These are phyloP conservation scores for Pythium graminicola DNA, from an alignment of 352 stramenopile genomes.

Conservation along the genomic window DNA sequence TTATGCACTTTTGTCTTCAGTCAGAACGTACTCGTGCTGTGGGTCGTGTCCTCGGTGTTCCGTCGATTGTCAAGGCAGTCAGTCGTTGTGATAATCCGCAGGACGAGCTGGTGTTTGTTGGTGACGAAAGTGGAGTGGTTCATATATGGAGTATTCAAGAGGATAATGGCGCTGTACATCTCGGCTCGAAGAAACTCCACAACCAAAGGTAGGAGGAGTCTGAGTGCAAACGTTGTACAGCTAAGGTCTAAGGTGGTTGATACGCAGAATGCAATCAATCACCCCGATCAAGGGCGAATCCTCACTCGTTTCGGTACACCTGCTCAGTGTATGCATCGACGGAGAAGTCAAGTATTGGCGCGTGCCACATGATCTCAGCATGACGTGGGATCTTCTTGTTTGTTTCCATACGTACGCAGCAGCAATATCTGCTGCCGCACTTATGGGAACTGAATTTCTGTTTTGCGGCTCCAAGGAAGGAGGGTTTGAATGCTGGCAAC, in stretches of 20 bases:
- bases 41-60: background rate
- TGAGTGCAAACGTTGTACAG: too few relatives aligned
- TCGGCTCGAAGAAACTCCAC: constrained; percentile 1
- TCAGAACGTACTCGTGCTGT: background rate
- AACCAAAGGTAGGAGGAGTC: constrained; percentile 3
- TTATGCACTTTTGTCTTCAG: constrained; percentile 1
- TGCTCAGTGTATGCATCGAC: constrained; percentile 27
- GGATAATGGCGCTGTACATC: background rate
- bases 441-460: constrained; percentile 34
- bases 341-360: constrained; percentile 48
- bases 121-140: background rate
- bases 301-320: background rate
- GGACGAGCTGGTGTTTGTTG: constrained; percentile 3
- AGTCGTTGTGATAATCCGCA: too few relatives aligned
- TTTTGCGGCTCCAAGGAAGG: constrained; percentile 48
- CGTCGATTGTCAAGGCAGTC: background rate
- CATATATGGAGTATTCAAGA: background rate
- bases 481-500: constrained; percentile 46
- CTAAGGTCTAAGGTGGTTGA: background rate
- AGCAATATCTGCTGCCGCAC: constrained; percentile 27
- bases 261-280: background rate
- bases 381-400: constrained; percentile 31
- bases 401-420: constrained; percentile 42
- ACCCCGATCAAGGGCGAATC: background rate
- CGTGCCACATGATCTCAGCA: background rate